Base-by-base conservation (phyloP, 805 yeast species). In the Pichia thaimueangensis region DNA sequence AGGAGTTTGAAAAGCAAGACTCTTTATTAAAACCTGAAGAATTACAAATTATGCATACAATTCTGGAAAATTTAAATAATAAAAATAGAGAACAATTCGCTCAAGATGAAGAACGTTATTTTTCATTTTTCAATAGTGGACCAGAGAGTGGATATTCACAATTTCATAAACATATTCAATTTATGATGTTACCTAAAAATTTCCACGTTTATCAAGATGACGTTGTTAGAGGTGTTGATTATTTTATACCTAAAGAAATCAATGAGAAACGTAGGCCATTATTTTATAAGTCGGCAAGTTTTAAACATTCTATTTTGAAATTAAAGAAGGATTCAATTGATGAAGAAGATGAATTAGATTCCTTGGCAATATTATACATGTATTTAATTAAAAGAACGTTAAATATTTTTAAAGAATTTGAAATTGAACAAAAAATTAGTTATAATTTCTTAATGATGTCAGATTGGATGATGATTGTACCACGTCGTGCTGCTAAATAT, bases 91-190 rank as follows among this genome's bases (percentile, higher is more conserved):
- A 27, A 11, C 5, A 12, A 13, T 13, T 10, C 13, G 5, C 13
- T 25, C 16, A 32, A 11, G 19, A 20, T n/a, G 42, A 35, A 24
- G 39, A 57, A 2, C 42, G 64, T 29, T 82, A 85, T 70, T 69
- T 89, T 58, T 88, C 88, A 0, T 91, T 91, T 62, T 91, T 78
- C 71, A 91, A 91, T 62, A 80, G 86, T 56, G 98, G 98, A 7
- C 78, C 80, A 16, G 72, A 78, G 52, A 78, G 94, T 48, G 98
- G 97, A 1, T 95, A 96, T n/a, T 87, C 96, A 0, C 93, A 88
- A 56, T 82, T 85, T 37, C 98, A 91, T 65, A 87, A 86, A 58
- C 98, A 91, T 63, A 63, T 93, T 48, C 98, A 93, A 63, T 80
- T 89, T 62, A 68, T 91, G 73, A 70, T 78, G 34, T 66, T 85